Base-by-base conservation (phyloP, 1,284 basidiomycete species). In the Cystobasidiaceae sp. region DNA sequence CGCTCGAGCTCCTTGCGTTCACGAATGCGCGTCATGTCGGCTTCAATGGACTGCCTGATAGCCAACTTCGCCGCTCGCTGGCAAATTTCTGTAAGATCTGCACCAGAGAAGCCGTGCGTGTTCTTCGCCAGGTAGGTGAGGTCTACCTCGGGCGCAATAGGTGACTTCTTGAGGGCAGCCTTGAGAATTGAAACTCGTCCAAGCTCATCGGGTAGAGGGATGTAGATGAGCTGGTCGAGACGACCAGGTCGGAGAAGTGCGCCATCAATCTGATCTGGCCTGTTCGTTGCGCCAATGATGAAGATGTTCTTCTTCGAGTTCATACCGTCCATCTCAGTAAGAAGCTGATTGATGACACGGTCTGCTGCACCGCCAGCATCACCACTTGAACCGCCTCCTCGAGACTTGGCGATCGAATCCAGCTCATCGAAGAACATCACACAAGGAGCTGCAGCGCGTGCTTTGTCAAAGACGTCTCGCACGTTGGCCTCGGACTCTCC, bases 391-490 rank as follows among this genome's bases (percentile, higher is more conserved):
- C 80, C 79, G n/a, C 75, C 75, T 68, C 94, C 94, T 80, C 96
- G 90, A 55, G 92, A 85, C 81, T 97, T 97, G 61, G 94, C 94
- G 73, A 98, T 97, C 11, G 94, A 96, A 77, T 98, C 94, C 75
- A 99, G 82, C 80, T 99, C 94, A 75, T 99, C 94, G 79, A 98
- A 98, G 88, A 98, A 98, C 93, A 98, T 97, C 71, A 98, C 93
- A 78, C 94, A 97, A 45, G 96, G 96, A 7, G 94, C 93, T 4
- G 96, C 96, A 23, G 94, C 94, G 73, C 96, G 90, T 59, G 96
- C 94, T 81, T 98, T 97, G 84, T 98, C 94, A 79, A 99, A 99
- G 68, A 98, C 92, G 73, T 98, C 96, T 73, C 96, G 91, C 58
- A 99, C 96, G 75, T 97, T 97, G 71, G 94, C 94, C 80, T 99